phyloP scores from a whole-genome alignment of 2,329 filamentous ascomycete species.

The Emergomyces africanus region DNA sequence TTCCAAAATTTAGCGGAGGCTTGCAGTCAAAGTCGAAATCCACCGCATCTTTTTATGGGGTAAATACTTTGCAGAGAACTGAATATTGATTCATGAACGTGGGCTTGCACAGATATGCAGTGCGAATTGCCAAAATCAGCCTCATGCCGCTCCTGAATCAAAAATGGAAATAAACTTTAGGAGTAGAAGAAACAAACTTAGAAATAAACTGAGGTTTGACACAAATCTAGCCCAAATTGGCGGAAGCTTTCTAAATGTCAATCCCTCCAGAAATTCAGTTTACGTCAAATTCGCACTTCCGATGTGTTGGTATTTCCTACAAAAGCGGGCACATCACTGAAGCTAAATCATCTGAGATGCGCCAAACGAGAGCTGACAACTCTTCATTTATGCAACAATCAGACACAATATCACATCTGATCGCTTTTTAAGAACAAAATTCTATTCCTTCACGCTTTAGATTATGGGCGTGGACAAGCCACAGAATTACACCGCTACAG shows the following conservation, averaged over 20 bases:
- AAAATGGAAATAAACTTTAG: neutral
- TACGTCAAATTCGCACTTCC: neutral
- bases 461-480: neutral
- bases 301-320: neutral
- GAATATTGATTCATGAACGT: neutral
- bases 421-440: neutral
- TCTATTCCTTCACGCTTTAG: neutral
- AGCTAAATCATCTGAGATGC: neutral
- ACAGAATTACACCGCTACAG: neutral
- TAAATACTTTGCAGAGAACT: neutral
- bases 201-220: neutral
- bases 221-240: neutral
- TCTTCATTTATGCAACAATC: neutral
- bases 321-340: neutral
- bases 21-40: too few species aligned
- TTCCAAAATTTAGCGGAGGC: too few species aligned
- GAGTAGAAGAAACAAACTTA: too few species aligned
- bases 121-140: too few species aligned
- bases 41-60: neutral
- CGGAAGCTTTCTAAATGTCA: neutral
- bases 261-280: neutral
- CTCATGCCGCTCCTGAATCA: too few species aligned
- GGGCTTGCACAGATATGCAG: too few species aligned
- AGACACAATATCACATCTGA: neutral
- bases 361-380: neutral